Conservation (phyloP, 75 land plant species). For the Sequoia sempervirens region DNA sequence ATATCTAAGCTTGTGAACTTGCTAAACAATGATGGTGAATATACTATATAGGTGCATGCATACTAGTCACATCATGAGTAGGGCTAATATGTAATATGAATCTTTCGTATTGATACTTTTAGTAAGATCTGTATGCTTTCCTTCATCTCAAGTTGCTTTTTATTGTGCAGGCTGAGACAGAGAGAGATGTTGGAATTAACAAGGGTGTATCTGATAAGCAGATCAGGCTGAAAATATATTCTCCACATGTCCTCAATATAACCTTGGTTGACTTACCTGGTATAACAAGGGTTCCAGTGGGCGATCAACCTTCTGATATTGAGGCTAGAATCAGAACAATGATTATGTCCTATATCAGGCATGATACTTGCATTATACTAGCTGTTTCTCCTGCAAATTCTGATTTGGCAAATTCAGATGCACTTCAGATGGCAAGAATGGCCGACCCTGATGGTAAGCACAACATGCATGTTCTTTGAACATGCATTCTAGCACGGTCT, state of each 20-base stretch:
- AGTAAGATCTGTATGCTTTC: background rate
- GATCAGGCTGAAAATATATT: slow-evolving; percentile 38
- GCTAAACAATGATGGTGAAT: background rate
- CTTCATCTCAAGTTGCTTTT: background rate
- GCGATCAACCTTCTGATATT: slow-evolving; percentile 46
- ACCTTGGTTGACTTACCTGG: slow-evolving; percentile 46
- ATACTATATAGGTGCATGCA: background rate
- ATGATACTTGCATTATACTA: slow-evolving; percentile 48
- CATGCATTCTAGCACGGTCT: background rate
- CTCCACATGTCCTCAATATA: slow-evolving; percentile 41
- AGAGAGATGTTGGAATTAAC: slow-evolving; percentile 35
- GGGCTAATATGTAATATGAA: background rate
- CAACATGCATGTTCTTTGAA: background rate
- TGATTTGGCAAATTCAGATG: slow-evolving; percentile 47
- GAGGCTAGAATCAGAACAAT: slow-evolving; percentile 43
- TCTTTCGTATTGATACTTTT: background rate
- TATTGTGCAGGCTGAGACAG: slow-evolving; percentile 40
- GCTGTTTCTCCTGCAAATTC: slow-evolving; percentile 53
- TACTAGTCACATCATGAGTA: background rate
- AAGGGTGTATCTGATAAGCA: slow-evolving; percentile 48
- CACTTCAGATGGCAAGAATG: slow-evolving; percentile 45
- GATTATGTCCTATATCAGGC: slow-evolving; percentile 44
- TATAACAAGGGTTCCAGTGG: slow-evolving; percentile 46
- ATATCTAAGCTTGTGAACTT: background rate
- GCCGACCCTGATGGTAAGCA: slow-evolving; percentile 45